Evolutionary conservation across 2,329 filamentous ascomycete genomes (phyloP).

Genomic region (Dothistroma septosporum): DNA sequence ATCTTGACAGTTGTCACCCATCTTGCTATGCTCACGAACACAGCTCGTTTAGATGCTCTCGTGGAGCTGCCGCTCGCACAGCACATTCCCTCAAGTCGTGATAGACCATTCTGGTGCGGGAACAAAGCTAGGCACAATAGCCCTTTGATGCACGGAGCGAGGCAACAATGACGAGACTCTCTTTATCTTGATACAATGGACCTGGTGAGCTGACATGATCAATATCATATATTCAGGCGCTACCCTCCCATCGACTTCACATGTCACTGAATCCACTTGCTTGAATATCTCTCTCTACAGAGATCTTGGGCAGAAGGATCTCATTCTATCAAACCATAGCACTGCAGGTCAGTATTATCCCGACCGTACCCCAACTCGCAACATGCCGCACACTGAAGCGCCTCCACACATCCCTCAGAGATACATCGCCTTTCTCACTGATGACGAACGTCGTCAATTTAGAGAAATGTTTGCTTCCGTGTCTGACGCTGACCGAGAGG

Average conservation of each 20-base stretch:
- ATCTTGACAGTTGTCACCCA: too few relatives aligned
- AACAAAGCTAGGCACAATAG: not conserved
- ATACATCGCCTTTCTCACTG: not conserved
- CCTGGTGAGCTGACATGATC: not conserved
- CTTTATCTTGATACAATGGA: not conserved
- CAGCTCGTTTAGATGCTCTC: too few relatives aligned
- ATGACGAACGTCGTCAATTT: not conserved
- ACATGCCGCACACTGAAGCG: not conserved
- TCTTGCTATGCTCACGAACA: too few relatives aligned
- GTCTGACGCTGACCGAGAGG: not conserved
- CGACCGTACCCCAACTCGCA: not conserved
- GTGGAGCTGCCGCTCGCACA: too few relatives aligned
- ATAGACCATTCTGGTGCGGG: not conserved
- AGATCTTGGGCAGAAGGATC: not conserved
- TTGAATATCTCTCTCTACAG: not conserved
- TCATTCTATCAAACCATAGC: not conserved
- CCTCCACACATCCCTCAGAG: not conserved
- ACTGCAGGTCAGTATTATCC: not conserved
- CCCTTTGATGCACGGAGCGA: not conserved
- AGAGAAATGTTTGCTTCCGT: not conserved
- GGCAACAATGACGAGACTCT: not conserved
- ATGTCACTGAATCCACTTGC: not conserved
- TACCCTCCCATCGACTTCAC: not conserved
- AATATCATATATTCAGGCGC: not conserved
- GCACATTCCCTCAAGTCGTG: too few relatives aligned